Evolutionary conservation across 2,329 filamentous ascomycete species (phyloP), one percentile per base, ranked within the genome.

Genomic region (Paecilomyces sp.): DNA sequence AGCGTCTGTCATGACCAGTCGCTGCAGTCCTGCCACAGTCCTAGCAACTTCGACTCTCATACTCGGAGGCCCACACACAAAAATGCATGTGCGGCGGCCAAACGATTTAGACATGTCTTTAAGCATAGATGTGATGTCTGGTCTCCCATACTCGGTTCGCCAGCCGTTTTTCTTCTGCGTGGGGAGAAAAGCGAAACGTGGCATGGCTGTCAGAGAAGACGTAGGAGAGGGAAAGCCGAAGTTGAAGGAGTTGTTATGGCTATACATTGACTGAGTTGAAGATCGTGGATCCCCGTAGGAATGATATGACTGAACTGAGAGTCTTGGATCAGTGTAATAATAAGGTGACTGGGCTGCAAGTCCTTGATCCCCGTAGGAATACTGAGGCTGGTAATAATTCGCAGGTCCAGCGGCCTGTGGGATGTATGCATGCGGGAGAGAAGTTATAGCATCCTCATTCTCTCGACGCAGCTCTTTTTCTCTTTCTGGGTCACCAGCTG

Each of bases 41-140:
- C 86, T 90, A n/a, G 90, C 88, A 15, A 97, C 92, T 65, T 92
- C 91, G 12, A 92, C 86, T 63, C 93, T 81, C 92, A 97, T 95
- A 60, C 85, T 81, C 1, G 91, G 86, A 18, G 93, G 93, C 0
- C 93, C 93, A 70, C 93, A 97, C 13, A 97, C 92, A 73, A 95
- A 96, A 5, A 97, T 90, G 65, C 91, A 93, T 2, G 91, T 92
- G 60, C 91, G 80, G 53, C 89, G 81, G 1, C 93, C 92, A 60
- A 95, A 88, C n/a, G 87, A 88, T 24, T 85, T 87, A 3, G 90
- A 89, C 83, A 92, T 88, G 64, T 94, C 87, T 68, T 85, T 87
- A 58, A 97, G 82, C 85, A 96, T 91, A 72, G 88, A 93, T 1
- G 90, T 88, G 36, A 97, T 84, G 66, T 96, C 89, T 0, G 93